Evolutionary conservation across 768 basidiomycete species (phyloP), one percentile per base, ranked within the genome.

Genomic region (Boletus vinaceobasis): DNA sequence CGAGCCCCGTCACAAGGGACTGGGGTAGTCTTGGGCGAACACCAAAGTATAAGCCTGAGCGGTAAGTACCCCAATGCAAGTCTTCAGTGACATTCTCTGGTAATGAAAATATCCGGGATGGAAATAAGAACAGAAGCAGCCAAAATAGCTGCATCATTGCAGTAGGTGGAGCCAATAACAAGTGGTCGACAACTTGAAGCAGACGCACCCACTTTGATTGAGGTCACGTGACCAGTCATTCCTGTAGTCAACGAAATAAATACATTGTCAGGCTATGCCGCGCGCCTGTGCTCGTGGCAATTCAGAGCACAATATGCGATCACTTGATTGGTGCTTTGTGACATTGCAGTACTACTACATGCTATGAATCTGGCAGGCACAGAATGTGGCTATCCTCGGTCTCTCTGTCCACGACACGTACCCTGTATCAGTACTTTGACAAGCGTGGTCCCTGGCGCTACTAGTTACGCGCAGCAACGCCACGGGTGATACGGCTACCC

Each of bases 11-110:
- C 85, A 94, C 82, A 27, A 98, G 79, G n/a, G 90, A 92, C 62
- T 90, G 84, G 0, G 94, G 93, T 58, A 92, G 73, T 42, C 87
- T 80, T 13, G 95, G 91, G 46, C 91, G 76, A 43, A 97, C 77
- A 19, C 95, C 95, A 71, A 97, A 96, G 74, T 98, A 98, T n/a
- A 97, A 79, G 64, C 93, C 91, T 0, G 95, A 92, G 39, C 95
- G 77, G 71, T 93, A 97, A 0, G 88, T 77, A 1, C 93, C 92
- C 86, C 86, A 87, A 39, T 81, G 59, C 7, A 85, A 65, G 2
- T 77, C 72, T 26, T 72, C 73, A 5, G 79, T 70, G 43, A 43
- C 60, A 56, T 80, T 77, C 19, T 57, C 55, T 31, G 64, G 51
- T 32, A 55, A 33, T 17, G 70, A 65, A 38, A 50, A 56, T 48